phyloP scores from a whole-genome alignment of 2,329 filamentous ascomycete genomes.

The Alternaria infectoria region DNA sequence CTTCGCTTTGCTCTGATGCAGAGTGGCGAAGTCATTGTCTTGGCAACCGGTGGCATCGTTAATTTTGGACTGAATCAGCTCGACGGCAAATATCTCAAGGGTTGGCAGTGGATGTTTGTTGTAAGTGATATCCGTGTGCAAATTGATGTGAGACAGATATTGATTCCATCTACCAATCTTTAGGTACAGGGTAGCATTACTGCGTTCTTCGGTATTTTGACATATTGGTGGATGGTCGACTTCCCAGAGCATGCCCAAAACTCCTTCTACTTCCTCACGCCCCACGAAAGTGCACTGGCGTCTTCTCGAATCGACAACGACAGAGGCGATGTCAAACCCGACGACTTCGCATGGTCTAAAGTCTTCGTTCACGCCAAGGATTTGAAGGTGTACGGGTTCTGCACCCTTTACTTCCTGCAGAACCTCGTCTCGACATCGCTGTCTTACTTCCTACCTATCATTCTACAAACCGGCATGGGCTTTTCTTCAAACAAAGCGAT shows the following conservation, averaged over 20 bases:
- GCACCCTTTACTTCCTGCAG: conserved; percentile 68
- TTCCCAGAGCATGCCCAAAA: conserved; percentile 67
- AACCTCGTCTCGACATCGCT: conserved; percentile 71
- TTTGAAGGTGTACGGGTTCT: conserved; percentile 69
- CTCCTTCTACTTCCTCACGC: conserved; percentile 64
- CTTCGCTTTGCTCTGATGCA: conserved; percentile 70
- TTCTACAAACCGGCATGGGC: conserved; percentile 58
- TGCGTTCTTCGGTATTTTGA: conserved; percentile 62
- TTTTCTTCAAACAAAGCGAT: conserved; percentile 56
- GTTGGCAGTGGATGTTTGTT: conserved; percentile 69
- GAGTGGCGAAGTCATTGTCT: conserved; percentile 67
- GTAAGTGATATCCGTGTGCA: too few relatives aligned
- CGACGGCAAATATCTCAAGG: conserved; percentile 62
- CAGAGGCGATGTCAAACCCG: conserved; percentile 64
- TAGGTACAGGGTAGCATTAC: conserved; percentile 64
- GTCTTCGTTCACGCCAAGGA: conserved; percentile 65
- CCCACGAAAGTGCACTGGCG: conserved; percentile 63
- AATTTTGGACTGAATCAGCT: conserved; percentile 73
- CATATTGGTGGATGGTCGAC: conserved; percentile 74
- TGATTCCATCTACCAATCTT: neutral
- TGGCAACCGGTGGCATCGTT: conserved; percentile 70
- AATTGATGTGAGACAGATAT: neutral
- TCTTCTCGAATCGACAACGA: conserved; percentile 65
- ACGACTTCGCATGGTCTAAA: conserved; percentile 62
- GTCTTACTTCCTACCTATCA: conserved; percentile 70